Base-by-base conservation (phyloP, 2,329 filamentous ascomycete genomes). In the Chaetoscypha palmicola region DNA sequence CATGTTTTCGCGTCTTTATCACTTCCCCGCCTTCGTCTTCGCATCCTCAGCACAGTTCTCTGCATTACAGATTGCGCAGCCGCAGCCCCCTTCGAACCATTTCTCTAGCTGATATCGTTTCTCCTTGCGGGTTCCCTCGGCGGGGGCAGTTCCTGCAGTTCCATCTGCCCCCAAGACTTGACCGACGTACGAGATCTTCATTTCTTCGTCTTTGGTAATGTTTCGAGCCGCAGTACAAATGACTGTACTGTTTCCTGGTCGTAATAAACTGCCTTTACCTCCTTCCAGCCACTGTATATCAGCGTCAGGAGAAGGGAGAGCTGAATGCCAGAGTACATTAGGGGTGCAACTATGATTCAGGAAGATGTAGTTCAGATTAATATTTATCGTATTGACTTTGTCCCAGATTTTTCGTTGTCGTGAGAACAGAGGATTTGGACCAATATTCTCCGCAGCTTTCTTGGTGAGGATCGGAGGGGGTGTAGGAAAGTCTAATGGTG, bases 311-410 rank as follows among this genome's bases (percentile, higher is more conserved):
- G 21, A 31, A 10, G 35, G 39, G 11, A 48, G 22, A 0, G 45
- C 41, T 2, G 42, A 33, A 5, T 51, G 48, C 58, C 58, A 61
- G 2, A n/a, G 36, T 2, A 56, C 38, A 22, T 60, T 61, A 0
- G 52, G 51, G 4, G 47, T 20, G 38, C 58, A 61, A 8, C 45
- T 52, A 37, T 61, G 58, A 14, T 61, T 61, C 23, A 61, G 51
- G 38, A 61, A 59, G 1, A 60, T 36, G 26, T 59, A 61, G 14
- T 54, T 50, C 0, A 51, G 47, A 31, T 55, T 58, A 3, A 60
- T 11, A 4, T 38, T 48, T 1, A 54, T 31, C 7, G 20, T 30
- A 8, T 28, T 42, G 1, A 42, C 10, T 12, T n/a, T 11, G 8
- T 9, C 19, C 2, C 20, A 12, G 4, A 24, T 19, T n/a, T 8